These are phyloP conservation scores for Tetrahymena thermophila DNA, from an alignment of 73 alveolate genomes.

Conservation along the genomic window DNA sequence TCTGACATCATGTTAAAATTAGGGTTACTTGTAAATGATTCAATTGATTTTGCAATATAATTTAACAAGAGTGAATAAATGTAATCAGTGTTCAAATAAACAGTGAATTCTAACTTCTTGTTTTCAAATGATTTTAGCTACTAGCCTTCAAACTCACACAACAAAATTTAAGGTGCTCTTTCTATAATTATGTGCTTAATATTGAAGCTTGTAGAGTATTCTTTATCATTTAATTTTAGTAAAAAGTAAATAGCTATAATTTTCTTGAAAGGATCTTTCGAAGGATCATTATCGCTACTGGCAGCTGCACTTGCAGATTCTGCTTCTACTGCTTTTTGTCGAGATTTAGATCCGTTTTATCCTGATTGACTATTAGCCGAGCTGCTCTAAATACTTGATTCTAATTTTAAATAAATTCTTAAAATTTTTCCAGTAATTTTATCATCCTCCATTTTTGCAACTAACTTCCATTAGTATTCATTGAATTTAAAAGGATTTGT, in stretches of 20 bases:
- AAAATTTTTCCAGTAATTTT: neutral
- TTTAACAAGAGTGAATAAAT: slow-evolving; percentile 10
- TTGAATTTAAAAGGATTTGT: slow-evolving; percentile 34
- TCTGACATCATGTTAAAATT: neutral
- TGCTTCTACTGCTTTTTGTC: neutral
- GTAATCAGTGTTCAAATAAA: slow-evolving; percentile 27
- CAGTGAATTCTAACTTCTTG: slow-evolving; percentile 33
- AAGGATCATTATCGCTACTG: slow-evolving; percentile 17
- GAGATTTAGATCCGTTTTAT: neutral
- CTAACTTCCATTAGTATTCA: slow-evolving; percentile 38
- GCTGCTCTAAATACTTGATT: neutral
- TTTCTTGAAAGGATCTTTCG: slow-evolving; percentile 8
- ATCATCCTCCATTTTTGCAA: slow-evolving; percentile 40
- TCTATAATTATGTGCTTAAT: slow-evolving; percentile 1
- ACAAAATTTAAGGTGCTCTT: slow-evolving; percentile 10
- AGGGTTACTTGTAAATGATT: neutral
- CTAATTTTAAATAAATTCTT: slow-evolving; percentile 32
- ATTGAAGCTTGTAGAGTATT: slow-evolving; percentile 6
- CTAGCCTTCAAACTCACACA: slow-evolving; percentile 31
- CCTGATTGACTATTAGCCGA: neutral
- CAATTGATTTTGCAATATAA: slow-evolving; percentile 5
- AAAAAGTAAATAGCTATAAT: slow-evolving; percentile 26
- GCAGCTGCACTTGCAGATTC: neutral
- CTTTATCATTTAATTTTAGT: slow-evolving; percentile 2
- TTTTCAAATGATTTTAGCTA: slow-evolving; percentile 17